These are phyloP conservation scores for Mixia osmundae DNA, from an alignment of 1,284 basidiomycete species.

Conservation along the genomic window DNA sequence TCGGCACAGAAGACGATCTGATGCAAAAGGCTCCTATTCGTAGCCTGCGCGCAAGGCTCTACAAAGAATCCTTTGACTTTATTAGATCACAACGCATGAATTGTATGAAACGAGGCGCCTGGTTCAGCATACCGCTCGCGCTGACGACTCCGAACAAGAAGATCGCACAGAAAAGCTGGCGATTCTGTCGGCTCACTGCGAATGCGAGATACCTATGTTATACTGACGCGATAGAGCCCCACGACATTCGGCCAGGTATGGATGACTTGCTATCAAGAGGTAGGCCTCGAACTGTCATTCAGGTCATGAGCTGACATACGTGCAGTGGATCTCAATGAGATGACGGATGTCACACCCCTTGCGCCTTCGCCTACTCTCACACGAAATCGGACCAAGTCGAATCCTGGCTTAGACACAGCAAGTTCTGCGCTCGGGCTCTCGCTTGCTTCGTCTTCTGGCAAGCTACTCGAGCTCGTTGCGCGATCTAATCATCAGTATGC, in stretches of 20 bases:
- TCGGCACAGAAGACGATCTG: slow-evolving; percentile 75
- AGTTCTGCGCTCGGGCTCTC: too few species aligned
- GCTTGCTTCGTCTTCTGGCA: too few species aligned
- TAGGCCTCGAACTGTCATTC: slow-evolving; percentile 16
- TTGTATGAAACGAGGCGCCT: slow-evolving; percentile 66
- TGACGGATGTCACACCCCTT: slow-evolving; percentile 36
- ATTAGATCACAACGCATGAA: slow-evolving; percentile 73
- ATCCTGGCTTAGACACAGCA: too few species aligned
- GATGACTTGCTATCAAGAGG: slow-evolving; percentile 64
- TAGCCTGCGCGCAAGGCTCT: slow-evolving; percentile 61
- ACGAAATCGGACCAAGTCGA: too few species aligned
- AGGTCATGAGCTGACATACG: background rate
- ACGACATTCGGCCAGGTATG: slow-evolving; percentile 48
- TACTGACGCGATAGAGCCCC: slow-evolving; percentile 50
- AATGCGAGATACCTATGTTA: slow-evolving; percentile 57
- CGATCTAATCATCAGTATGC: slow-evolving; percentile 64
- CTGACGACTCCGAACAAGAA: slow-evolving; percentile 34
- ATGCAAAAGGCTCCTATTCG: slow-evolving; percentile 63
- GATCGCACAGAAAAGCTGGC: slow-evolving; percentile 2
- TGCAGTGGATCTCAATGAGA: slow-evolving; percentile 42
- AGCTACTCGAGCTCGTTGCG: too few species aligned
- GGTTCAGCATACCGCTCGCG: slow-evolving; percentile 57
- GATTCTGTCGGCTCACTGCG: slow-evolving; percentile 24
- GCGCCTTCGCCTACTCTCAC: background rate
- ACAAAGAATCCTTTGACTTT: slow-evolving; percentile 80